Conservation (phyloP, 2,329 filamentous ascomycete genomes). For the Lachnellula arida region DNA sequence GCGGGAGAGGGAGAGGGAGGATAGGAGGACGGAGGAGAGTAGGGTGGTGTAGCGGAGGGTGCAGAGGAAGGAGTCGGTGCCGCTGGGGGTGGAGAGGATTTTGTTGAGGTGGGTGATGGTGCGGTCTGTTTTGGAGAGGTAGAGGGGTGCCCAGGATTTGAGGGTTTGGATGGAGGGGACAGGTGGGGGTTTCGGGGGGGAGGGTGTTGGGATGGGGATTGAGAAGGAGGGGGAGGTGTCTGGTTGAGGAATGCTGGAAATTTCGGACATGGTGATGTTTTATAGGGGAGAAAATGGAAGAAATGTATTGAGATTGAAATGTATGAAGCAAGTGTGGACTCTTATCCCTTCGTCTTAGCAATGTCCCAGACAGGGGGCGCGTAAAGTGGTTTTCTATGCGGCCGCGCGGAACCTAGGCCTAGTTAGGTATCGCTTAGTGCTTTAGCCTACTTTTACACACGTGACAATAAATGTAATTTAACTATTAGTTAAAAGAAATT, state of each 20-base stretch:
- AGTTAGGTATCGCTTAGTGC: too few species aligned
- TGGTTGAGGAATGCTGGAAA: conserved; percentile 17
- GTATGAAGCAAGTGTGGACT: neutral
- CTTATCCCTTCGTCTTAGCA: neutral
- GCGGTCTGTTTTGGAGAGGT: conserved; percentile 28
- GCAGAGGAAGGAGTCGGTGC: conserved; percentile 66
- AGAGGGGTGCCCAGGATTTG: conserved; percentile 29
- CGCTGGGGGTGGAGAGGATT: conserved; percentile 62
- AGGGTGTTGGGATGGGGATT: conserved; percentile 12
- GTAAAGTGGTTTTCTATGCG: too few species aligned
- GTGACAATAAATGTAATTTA: too few species aligned
- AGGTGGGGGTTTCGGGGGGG: conserved; percentile 12
- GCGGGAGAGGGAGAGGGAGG: conserved; percentile 50
- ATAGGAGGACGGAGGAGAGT: conserved; percentile 47
- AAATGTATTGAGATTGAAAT: neutral
- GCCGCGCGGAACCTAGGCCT: too few species aligned
- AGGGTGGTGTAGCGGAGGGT: conserved; percentile 64
- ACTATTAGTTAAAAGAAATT: too few species aligned
- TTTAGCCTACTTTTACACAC: too few species aligned
- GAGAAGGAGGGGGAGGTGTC: conserved; percentile 19
- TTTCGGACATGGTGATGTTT: conserved; percentile 25
- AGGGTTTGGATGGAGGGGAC: conserved; percentile 21
- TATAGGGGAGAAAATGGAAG: neutral
- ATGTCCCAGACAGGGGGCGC: too few species aligned
- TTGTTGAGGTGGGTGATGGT: conserved; percentile 51